phyloP scores from a whole-genome alignment of 164 flowering plant genomes.

The Tetracentron sinense region DNA sequence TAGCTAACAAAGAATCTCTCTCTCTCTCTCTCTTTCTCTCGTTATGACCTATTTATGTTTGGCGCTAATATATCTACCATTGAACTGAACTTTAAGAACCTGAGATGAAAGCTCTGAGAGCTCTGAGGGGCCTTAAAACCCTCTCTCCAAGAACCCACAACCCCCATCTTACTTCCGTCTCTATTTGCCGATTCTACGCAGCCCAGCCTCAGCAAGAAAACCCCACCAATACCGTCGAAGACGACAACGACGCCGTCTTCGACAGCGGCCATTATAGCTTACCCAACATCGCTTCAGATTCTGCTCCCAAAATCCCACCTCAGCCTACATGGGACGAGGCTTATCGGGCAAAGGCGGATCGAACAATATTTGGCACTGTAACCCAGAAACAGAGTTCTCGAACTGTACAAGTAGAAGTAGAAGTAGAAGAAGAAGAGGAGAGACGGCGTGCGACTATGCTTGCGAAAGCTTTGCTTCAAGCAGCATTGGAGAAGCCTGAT shows the following conservation, averaged over 20 bases:
- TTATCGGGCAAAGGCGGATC: slow-evolving; percentile 53
- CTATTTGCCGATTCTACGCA: slow-evolving; percentile 38
- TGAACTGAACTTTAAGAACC: not conserved
- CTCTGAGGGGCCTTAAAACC: slow-evolving; percentile 24
- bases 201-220: slow-evolving; percentile 42
- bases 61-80: too few relatives aligned
- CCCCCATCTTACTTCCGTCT: slow-evolving; percentile 15
- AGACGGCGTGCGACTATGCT: slow-evolving; percentile 30
- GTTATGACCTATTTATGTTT: too few relatives aligned
- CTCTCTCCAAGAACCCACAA: slow-evolving; percentile 17
- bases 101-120: slow-evolving; percentile 29
- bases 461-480: slow-evolving; percentile 61
- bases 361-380: slow-evolving; percentile 39
- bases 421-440: slow-evolving; percentile 40
- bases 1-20: too few relatives aligned
- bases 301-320: not conserved
- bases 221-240: slow-evolving; percentile 12
- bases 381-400: slow-evolving; percentile 15
- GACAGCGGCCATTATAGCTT: slow-evolving; percentile 56
- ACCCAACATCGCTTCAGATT: slow-evolving; percentile 16
- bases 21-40: too few relatives aligned
- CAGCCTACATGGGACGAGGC: slow-evolving; percentile 58
- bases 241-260: slow-evolving; percentile 36
- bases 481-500: slow-evolving; percentile 49
- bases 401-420: slow-evolving; percentile 18